Evolutionary conservation across 768 basidiomycete species (phyloP), one percentile per base, ranked within the genome.

Genomic region (Leucosporidium creatinivorum): DNA sequence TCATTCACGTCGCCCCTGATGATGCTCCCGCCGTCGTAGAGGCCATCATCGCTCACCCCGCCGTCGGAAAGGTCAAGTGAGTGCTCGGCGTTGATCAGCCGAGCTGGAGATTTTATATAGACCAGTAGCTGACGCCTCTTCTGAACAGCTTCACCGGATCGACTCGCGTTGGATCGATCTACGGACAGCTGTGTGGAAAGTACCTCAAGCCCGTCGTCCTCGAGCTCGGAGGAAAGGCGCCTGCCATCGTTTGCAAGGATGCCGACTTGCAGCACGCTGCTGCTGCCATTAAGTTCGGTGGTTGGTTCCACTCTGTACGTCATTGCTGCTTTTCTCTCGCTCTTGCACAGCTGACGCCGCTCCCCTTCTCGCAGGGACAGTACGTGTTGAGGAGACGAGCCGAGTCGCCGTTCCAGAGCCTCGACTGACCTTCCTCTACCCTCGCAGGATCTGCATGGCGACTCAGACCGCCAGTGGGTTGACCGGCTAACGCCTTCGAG

Each of bases 201-300:
- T 65, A 80, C 61, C 69, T 80, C 66, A 80, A 81, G 78, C 78
- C 79, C 13, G 73, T 74, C 23, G 52, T 77, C 15, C 69, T 80
- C 57, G 70, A 71, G 61, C 57, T 69, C 12, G 68, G 68, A 26
- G 80, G 80, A 10, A 80, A 80, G 72, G 77, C 78, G 0, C 75
- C 78, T 2, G 77, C 78, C 5, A 76, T 80, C 52, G 78, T 81
- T 10, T 69, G 79, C 15, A 76, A 76, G 13, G 72, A 74, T 18
- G 80, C 80, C 1, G 76, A 81, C 67, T 69, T 80, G 9, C 69
- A 78, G 44, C 66, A 62, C n/a, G 69, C 69, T 25, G 66, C 57
- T 5, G 60, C 67, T 25, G 70, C 66, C 0, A 63, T 71, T 64
- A 68, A 62, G 61, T 71, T 71, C 39, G 70, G 67, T 15, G 70